Base-by-base conservation (phyloP, 2,329 filamentous ascomycete species). In the Eutypella sp. region DNA sequence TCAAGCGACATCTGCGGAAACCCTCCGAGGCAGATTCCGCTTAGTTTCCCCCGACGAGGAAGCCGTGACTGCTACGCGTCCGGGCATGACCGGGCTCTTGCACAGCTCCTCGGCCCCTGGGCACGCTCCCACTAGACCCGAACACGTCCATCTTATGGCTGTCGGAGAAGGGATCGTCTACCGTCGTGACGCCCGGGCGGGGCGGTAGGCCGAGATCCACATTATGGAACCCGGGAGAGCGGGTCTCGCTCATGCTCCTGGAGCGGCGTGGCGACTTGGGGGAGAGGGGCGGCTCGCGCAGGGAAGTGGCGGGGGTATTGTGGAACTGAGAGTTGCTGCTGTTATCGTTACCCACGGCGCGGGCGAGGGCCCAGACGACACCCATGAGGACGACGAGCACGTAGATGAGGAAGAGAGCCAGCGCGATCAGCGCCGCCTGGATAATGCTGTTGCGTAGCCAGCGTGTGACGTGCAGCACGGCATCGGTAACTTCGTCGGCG, bases 401-500 rank as follows among this genome's bases (percentile, higher is more conserved):
- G 75, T 90, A 99, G 23, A 95, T 68, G 3, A 88, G 70, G 11
- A 96, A 67, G 4, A 99, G 70, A 42, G 76, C 80, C 0, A 78
- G 75, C 2, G 91, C 87, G 55, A 97, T 90, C 52, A 95, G 78
- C 2, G 87, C 84, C 67, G 96, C 89, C 49, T 82, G 81, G 41
- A 81, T 73, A 51, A 99, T 82, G 52, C 75, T 81, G 45, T 78
- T 76, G 57, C 79, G 71, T 19, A 97, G 72, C 61, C 81, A 81
- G 49, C 76, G 68, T 23, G 84, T 79, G 47, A 96, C 84, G 52
- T 82, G 78, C 47, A 78, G 64, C 36, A 97, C 79, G 19, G 89
- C 87, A 49, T 77, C 82, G 15, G 84, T 87, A 56, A 97, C 87
- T 60, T 91, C 86, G 67, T 96, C 88, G 33, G 82, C 83, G 7